These are phyloP conservation scores for Talaromyces sp. DNA, from an alignment of 2,329 filamentous ascomycete species.

Conservation along the genomic window DNA sequence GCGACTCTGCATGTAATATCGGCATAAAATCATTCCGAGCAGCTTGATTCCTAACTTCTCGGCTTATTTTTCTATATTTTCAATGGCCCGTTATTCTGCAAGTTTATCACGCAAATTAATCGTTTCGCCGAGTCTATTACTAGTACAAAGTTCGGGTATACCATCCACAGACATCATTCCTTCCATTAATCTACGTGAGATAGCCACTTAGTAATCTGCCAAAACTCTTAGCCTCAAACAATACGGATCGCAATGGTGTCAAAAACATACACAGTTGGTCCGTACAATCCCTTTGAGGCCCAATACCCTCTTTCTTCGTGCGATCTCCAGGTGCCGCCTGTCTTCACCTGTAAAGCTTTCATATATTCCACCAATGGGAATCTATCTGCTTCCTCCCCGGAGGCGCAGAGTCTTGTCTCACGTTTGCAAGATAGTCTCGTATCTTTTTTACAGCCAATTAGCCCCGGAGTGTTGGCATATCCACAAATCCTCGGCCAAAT, in stretches of 20 bases:
- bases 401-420: background rate
- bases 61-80: background rate
- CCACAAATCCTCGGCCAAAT: background rate
- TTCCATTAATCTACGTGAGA: too few relatives aligned
- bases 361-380: background rate
- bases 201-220: background rate
- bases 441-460: background rate
- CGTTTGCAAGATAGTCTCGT: background rate
- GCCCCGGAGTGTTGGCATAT: background rate
- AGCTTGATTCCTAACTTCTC: background rate
- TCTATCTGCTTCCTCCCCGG: background rate
- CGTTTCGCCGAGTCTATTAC: background rate
- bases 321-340: background rate
- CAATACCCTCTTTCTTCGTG: background rate
- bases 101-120: background rate
- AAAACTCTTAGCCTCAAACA: background rate
- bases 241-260: background rate
- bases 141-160: background rate
- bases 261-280: background rate
- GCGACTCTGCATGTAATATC: background rate
- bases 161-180: background rate
- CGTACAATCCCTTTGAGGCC: background rate
- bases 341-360: background rate
- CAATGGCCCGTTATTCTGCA: background rate
- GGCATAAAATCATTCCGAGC: background rate